phyloP scores from a whole-genome alignment of 495 filamentous ascomycete species.

The Tuber magnatum region DNA sequence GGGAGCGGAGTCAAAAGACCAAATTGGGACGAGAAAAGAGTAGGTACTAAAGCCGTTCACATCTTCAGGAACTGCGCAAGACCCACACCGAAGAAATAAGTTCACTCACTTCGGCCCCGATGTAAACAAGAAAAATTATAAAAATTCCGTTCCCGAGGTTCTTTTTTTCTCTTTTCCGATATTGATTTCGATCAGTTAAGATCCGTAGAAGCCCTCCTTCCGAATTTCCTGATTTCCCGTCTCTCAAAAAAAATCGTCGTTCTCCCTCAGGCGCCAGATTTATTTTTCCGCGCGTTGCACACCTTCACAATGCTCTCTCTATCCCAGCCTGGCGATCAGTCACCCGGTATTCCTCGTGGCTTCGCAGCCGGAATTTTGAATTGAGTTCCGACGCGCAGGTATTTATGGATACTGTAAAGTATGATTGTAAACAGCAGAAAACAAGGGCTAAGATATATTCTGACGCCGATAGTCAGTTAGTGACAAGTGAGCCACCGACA shows the following conservation, averaged over 20 bases:
- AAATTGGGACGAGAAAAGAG: background rate
- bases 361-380: conserved; percentile 18
- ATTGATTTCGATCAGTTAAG: background rate
- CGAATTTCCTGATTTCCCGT: background rate
- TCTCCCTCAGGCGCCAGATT: conserved; percentile 3
- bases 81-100: background rate
- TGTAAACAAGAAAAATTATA: background rate
- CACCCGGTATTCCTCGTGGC: conserved; percentile 3
- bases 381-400: conserved; percentile 17
- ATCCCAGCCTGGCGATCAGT: conserved; percentile 9
- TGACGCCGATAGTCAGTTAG: background rate
- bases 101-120: background rate
- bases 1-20: background rate
- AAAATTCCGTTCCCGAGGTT: background rate
- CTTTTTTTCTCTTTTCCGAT: background rate
- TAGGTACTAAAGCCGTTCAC: background rate
- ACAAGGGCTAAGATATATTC: background rate
- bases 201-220: background rate
- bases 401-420: conserved; percentile 4
- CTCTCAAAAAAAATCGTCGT: background rate
- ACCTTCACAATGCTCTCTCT: conserved; percentile 8
- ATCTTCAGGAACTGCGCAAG: background rate
- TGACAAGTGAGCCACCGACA: background rate
- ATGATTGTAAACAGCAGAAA: conserved; percentile 1
- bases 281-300: conserved; percentile 6